These are phyloP conservation scores for Ballota nigra DNA, from an alignment of 257 asterid species.

Conservation along the genomic window DNA sequence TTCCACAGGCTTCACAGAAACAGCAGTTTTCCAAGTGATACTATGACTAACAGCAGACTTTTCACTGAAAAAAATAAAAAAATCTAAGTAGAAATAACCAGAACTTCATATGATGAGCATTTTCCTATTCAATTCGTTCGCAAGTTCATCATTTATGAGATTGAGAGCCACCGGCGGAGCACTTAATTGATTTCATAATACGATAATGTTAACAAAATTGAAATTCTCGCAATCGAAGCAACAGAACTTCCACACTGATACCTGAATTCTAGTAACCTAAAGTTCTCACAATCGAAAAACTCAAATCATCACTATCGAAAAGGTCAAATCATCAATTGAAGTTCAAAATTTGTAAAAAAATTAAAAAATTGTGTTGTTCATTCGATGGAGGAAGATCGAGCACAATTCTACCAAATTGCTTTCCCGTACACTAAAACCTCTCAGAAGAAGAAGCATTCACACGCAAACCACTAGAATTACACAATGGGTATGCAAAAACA, in stretches of 20 bases:
- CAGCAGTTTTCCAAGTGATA: too few species aligned
- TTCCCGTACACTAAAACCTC: not conserved
- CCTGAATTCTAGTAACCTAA: not conserved
- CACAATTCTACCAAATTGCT: not conserved
- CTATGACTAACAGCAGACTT: too few species aligned
- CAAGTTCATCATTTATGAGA: not conserved
- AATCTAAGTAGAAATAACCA: too few species aligned
- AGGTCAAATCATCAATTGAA: too few species aligned
- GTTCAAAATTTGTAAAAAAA: not conserved
- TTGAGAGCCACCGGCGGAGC: not conserved
- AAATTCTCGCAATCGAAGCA: not conserved
- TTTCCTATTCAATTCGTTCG: not conserved
- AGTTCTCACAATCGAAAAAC: not conserved
- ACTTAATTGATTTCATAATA: not conserved
- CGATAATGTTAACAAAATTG: too few species aligned
- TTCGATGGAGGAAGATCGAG: not conserved
- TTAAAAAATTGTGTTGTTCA: not conserved
- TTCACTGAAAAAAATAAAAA: too few species aligned
- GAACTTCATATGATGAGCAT: slow-evolving; percentile 2
- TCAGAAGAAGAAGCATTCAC: not conserved
- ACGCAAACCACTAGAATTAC: not conserved
- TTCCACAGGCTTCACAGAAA: too few species aligned
- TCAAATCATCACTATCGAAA: not conserved
- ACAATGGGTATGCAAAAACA: not conserved
- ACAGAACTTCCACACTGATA: not conserved